Evolutionary conservation across 164 flowering plant species (phyloP), one percentile per base, ranked within the genome.

Genomic region (Euptelea pleiosperma): DNA sequence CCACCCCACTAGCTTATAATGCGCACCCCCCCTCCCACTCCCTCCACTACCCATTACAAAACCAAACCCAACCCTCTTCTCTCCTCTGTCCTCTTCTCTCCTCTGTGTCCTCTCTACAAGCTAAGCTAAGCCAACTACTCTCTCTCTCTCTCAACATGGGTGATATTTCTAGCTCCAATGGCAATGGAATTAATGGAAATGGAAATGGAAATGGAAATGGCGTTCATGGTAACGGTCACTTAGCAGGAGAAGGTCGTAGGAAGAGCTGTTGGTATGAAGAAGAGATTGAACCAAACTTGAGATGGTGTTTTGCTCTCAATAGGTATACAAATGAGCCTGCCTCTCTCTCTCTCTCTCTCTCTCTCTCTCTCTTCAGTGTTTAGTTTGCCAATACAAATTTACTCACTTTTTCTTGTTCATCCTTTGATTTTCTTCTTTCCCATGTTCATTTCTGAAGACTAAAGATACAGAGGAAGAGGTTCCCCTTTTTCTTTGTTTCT

Each of bases 251-350:
- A 56, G 81, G 70, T 14, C 79, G 78, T 36, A 82, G 97, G 64
- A 90, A 79, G 79, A 81, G 92, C 57, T 90, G 95, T 61, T 91
- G 98, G 98, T 91, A 88, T 70, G 98, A 91, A 65, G 96, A 91
- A 72, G 96, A 86, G 71, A 88, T 91, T 67, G 96, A 91, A 61
- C 84, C 81, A 24, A 75, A 88, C 60, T 63, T 91, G 53, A 80
- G 85, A 70, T 86, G 89, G 93, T 82, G 82, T 59, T 91, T 84
- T 76, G 96, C 94, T 63, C 88, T 88, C 56, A 87, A 86, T 37
- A 87, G 96, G 96, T 86, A 71, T 16, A 47, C 44, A 16, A 2
- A 2, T 6, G 14, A 22, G 3, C 1, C 55, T 28, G 15, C 37
- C 15, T 26, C n/a, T n/a, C n/a, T n/a, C n/a, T n/a, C n/a, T 29